Conservation (phyloP, 345 rosid species). For the Gynandropsis gynandra region DNA sequence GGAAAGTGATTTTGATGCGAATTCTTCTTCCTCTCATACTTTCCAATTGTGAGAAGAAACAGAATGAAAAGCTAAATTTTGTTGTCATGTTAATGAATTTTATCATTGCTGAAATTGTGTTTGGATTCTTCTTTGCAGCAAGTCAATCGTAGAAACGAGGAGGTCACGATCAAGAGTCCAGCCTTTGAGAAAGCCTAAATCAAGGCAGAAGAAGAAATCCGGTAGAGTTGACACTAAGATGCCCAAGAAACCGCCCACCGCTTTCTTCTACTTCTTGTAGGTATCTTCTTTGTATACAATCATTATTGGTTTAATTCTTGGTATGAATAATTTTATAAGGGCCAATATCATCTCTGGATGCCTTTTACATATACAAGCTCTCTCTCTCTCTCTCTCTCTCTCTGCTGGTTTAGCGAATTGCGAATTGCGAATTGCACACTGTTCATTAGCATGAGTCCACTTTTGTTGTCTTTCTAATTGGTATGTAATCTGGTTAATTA, state of each 20-base stretch:
- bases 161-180: conserved; percentile 25
- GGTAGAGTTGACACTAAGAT: conserved; percentile 43
- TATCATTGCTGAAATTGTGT: conserved; percentile 3
- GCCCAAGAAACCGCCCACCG: conserved; percentile 94
- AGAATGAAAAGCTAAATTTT: not conserved
- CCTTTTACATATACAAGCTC: not conserved
- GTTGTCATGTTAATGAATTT: not conserved
- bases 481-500: conserved; percentile 6
- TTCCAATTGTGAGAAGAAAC: not conserved
- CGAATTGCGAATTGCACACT: not conserved
- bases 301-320: not conserved
- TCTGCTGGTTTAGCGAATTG: not conserved
- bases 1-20: not conserved
- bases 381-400: not conserved
- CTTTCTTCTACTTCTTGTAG: conserved; percentile 82
- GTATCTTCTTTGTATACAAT: conserved; percentile 10
- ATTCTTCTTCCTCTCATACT: not conserved
- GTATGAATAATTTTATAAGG: not conserved
- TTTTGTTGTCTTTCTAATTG: not conserved
- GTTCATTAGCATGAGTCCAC: conserved; percentile 7
- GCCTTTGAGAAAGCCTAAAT: conserved; percentile 28
- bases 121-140: conserved; percentile 32
- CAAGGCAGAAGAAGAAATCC: conserved; percentile 36
- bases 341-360: not conserved
- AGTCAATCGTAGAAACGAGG: conserved; percentile 23